Conservation (phyloP, 805 yeast genomes). For the Cyberlindnera suaveolens region DNA sequence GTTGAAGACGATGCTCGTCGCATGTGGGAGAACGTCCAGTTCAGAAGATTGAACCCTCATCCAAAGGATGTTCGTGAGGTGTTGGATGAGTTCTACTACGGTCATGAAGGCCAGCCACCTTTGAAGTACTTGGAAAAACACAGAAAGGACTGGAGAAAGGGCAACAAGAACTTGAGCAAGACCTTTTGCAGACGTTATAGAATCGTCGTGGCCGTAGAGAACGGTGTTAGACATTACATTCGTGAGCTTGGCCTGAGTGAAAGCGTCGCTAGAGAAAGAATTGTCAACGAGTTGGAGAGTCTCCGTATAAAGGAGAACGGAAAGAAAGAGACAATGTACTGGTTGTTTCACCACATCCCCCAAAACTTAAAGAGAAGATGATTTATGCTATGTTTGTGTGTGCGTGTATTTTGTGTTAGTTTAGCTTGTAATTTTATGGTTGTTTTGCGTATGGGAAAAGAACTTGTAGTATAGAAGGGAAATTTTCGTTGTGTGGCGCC, state of each 20-base stretch:
- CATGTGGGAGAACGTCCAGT: constrained; percentile 16
- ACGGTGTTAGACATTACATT: constrained; percentile 14
- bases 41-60: constrained; percentile 18
- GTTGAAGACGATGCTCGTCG: constrained; percentile 12
- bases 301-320: constrained; percentile 19
- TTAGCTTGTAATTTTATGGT: not conserved
- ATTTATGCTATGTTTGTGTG: not conserved
- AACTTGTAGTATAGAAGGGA: no score
- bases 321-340: constrained; percentile 25
- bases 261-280: constrained; percentile 18
- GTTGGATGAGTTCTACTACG: constrained; percentile 23
- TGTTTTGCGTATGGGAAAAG: not conserved
- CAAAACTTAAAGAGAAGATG: constrained; percentile 19
- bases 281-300: constrained; percentile 19
- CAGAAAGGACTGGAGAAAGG: constrained; percentile 24
- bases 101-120: constrained; percentile 24
- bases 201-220: constrained; percentile 22
- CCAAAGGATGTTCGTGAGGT: constrained; percentile 24
- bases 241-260: constrained; percentile 17
- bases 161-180: constrained; percentile 21
- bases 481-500: no score
- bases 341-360: constrained; percentile 26
- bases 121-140: constrained; percentile 22
- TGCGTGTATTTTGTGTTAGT: not conserved
- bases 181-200: constrained; percentile 23